phyloP scores from a whole-genome alignment of 768 basidiomycete genomes.

The Glaciozyma antarctica region DNA sequence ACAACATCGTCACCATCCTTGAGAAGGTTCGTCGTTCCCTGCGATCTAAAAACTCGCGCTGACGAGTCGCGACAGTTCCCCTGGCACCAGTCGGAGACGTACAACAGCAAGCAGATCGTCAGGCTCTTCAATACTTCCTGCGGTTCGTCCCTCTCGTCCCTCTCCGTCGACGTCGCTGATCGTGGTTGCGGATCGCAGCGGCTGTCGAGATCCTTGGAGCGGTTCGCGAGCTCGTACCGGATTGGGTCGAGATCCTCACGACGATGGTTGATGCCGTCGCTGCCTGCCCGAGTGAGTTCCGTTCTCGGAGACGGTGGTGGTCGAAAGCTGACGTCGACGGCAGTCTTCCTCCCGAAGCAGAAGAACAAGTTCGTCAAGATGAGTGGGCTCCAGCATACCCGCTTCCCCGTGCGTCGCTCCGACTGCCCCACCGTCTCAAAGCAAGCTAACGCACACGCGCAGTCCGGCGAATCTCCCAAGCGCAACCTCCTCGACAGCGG shows the following conservation, averaged over 20 bases:
- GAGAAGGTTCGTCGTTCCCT: slow-evolving; percentile 16
- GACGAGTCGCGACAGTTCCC: slow-evolving; percentile 12
- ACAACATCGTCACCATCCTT: slow-evolving; percentile 26
- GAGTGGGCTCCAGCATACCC: too few relatives aligned
- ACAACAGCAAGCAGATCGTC: slow-evolving; percentile 13
- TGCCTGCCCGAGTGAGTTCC: background rate
- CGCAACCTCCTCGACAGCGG: too few relatives aligned
- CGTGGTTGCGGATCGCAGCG: background rate
- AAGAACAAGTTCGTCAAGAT: too few relatives aligned
- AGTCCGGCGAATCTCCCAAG: too few relatives aligned
- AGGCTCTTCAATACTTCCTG: slow-evolving; percentile 15
- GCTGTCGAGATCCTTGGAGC: slow-evolving; percentile 23
- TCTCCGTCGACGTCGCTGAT: background rate
- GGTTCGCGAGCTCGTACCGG: background rate
- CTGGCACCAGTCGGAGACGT: slow-evolving; percentile 8
- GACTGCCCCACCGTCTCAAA: too few relatives aligned
- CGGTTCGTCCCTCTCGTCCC: background rate
- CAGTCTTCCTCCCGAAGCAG: too few relatives aligned
- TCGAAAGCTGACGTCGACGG: too few relatives aligned
- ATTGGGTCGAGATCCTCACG: slow-evolving; percentile 18
- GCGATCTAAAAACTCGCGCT: background rate
- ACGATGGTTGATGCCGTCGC: slow-evolving; percentile 3
- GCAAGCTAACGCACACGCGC: too few relatives aligned
- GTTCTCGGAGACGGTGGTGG: too few relatives aligned
- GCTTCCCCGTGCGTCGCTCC: too few relatives aligned